phyloP scores from a whole-genome alignment of 805 yeast species.

The Maudiozyma pseudohumilis region DNA sequence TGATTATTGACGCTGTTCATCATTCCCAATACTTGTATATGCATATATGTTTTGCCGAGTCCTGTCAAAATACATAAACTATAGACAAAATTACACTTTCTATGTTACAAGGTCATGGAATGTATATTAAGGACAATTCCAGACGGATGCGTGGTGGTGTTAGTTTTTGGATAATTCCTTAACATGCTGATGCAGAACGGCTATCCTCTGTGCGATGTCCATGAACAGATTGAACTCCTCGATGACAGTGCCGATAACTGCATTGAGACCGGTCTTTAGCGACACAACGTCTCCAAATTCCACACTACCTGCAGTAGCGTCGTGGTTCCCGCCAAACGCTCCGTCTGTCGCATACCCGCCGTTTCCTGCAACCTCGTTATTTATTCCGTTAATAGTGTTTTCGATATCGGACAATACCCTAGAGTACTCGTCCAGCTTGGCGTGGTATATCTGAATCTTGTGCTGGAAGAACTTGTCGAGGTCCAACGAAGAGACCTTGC shows the following conservation, averaged over 20 bases:
- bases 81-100: no score
- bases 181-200: slow-evolving; percentile 54
- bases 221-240: slow-evolving; percentile 62
- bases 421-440: slow-evolving; percentile 42
- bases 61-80: no score
- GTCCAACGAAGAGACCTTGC: slow-evolving; percentile 46
- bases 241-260: slow-evolving; percentile 50
- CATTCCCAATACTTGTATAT: no score
- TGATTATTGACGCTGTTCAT: no score
- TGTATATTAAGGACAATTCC: no score
- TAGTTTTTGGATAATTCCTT: slow-evolving; percentile 21
- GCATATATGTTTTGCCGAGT: no score
- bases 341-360: no score
- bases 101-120: no score
- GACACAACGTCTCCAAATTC: slow-evolving; percentile 14
- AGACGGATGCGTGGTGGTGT: not conserved
- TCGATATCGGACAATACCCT: slow-evolving; percentile 45
- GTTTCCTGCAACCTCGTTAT: slow-evolving; percentile 32
- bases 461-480: slow-evolving; percentile 47
- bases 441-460: slow-evolving; percentile 29
- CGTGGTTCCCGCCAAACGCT: not conserved
- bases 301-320: not conserved
- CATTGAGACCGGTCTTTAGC: slow-evolving; percentile 32
- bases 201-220: slow-evolving; percentile 66
- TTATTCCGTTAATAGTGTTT: slow-evolving; percentile 51